Conservation (phyloP, 2,329 filamentous ascomycete genomes). For the Monosporascus sp. region DNA sequence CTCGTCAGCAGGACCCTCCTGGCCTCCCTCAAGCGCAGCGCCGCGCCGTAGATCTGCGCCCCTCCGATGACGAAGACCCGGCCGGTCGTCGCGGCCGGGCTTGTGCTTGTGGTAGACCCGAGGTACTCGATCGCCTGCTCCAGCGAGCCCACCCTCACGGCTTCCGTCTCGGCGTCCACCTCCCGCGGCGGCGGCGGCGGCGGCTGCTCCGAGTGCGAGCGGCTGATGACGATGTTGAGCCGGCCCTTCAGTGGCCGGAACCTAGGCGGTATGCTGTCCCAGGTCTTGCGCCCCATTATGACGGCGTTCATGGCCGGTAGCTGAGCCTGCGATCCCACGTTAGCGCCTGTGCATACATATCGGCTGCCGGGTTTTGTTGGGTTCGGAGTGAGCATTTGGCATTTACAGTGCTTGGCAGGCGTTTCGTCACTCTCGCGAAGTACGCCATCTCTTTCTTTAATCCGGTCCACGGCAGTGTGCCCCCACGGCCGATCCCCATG, state of each 20-base stretch:
- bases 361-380: too few relatives aligned
- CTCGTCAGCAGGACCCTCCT: slow-evolving; percentile 64
- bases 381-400: not conserved
- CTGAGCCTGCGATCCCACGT: slow-evolving; percentile 20
- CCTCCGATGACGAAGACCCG: slow-evolving; percentile 86
- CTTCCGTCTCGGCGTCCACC: slow-evolving; percentile 31
- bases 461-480: slow-evolving; percentile 81
- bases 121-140: slow-evolving; percentile 50
- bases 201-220: slow-evolving; percentile 32
- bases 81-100: slow-evolving; percentile 33
- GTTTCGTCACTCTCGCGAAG: slow-evolving; percentile 84
- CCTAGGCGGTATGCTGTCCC: slow-evolving; percentile 76
- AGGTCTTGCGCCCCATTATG: slow-evolving; percentile 97
- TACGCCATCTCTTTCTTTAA: slow-evolving; percentile 91
- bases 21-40: slow-evolving; percentile 54
- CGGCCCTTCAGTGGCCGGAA: slow-evolving; percentile 77
- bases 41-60: slow-evolving; percentile 73
- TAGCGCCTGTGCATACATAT: not conserved
- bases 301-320: slow-evolving; percentile 59
- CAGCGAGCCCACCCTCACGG: slow-evolving; percentile 54
- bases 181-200: slow-evolving; percentile 8
- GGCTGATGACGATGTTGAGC: slow-evolving; percentile 75
- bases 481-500: slow-evolving; percentile 81
- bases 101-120: slow-evolving; percentile 19
- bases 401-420: slow-evolving; percentile 40